Conservation (phyloP, 257 asterid species). For the Parsonsia alboflavescens region DNA sequence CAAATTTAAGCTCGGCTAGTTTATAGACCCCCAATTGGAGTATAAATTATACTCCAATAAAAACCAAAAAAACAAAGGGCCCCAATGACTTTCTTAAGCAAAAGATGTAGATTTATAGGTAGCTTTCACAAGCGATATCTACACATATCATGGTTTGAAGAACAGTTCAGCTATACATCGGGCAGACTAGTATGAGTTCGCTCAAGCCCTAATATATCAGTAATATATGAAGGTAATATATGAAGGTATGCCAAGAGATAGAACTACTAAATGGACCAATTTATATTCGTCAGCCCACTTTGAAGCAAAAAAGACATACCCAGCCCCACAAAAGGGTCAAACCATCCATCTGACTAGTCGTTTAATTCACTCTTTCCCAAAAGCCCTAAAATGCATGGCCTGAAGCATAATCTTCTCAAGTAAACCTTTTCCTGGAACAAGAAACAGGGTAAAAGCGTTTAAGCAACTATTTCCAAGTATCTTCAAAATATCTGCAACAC, state of each 20-base stretch:
- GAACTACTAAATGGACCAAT: background rate
- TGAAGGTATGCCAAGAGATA: background rate
- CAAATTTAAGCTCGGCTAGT: too few relatives aligned
- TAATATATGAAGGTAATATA: background rate
- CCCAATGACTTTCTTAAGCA: too few relatives aligned
- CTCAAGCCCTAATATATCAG: background rate
- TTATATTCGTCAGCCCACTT: background rate
- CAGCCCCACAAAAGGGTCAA: background rate
- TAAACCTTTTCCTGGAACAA: constrained; percentile 66
- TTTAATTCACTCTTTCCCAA: constrained; percentile 13
- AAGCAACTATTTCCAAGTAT: background rate
- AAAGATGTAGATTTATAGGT: background rate
- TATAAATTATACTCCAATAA: too few relatives aligned
- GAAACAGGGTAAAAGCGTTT: background rate
- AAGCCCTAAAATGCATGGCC: constrained; percentile 41
- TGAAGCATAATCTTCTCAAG: constrained; percentile 72
- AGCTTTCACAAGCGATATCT: background rate
- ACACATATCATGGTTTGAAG: background rate
- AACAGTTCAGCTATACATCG: background rate
- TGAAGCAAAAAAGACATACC: background rate
- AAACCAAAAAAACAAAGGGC: too few relatives aligned
- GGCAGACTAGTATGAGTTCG: background rate
- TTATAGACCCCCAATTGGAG: too few relatives aligned
- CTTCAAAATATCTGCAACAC: background rate
- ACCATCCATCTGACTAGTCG: background rate